Evolutionary conservation across 805 yeast genomes (phyloP).

Genomic region (Ogataea naganishii): DNA sequence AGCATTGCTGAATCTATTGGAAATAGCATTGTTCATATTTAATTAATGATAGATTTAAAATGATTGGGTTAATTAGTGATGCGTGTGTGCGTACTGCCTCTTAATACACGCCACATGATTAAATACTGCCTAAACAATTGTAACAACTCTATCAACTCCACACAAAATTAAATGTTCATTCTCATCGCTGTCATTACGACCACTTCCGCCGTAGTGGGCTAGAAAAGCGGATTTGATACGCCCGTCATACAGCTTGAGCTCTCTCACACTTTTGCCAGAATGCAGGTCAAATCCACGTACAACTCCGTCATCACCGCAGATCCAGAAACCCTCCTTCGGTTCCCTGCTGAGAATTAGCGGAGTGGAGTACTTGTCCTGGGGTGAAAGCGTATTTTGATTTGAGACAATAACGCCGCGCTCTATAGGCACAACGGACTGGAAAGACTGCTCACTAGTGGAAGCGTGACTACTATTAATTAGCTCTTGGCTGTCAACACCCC

Average conservation of each 20-base stretch:
- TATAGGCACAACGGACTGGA: constrained; percentile 18
- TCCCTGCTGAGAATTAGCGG: constrained; percentile 29
- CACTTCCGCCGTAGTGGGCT: no score
- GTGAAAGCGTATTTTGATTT: constrained; percentile 42
- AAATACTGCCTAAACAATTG: no score
- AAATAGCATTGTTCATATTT: no score
- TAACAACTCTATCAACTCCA: constrained; percentile 30
- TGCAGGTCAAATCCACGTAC: constrained; percentile 51
- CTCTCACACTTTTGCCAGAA: constrained; percentile 26
- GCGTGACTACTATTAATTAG: constrained; percentile 3
- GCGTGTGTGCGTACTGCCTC: no score
- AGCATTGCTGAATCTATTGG: no score
- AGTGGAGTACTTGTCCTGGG: constrained; percentile 60
- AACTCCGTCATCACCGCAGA: constrained; percentile 60
- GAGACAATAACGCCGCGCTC: constrained; percentile 28
- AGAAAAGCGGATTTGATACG: constrained; percentile 37
- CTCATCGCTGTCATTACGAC: constrained; percentile 13
- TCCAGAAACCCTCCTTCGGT: constrained; percentile 45
- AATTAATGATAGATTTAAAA: no score
- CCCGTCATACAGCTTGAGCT: constrained; percentile 30
- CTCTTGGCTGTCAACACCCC: constrained; percentile 2
- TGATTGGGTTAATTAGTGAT: no score
- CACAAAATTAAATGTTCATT: constrained; percentile 44
- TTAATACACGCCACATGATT: no score
- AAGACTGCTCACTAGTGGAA: constrained; percentile 7